Conservation (phyloP, 768 basidiomycete genomes). For the Mycena sanguinolenta region DNA sequence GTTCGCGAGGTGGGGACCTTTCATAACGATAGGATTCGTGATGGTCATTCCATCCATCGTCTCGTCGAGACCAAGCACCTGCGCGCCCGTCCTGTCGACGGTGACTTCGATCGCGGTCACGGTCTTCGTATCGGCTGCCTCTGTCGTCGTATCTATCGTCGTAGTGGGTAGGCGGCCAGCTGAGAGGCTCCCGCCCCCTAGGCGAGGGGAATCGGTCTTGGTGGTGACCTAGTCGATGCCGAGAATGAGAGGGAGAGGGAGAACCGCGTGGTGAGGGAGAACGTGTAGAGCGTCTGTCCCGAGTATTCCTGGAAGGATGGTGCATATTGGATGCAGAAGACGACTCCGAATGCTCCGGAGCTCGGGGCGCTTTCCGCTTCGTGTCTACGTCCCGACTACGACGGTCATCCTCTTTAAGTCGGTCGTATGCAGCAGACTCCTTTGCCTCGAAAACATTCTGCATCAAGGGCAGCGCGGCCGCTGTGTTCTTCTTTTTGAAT, state of each 20-base stretch:
- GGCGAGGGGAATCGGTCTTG: slow-evolving; percentile 31
- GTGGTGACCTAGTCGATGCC: slow-evolving; percentile 35
- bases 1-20: slow-evolving; percentile 7
- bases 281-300: slow-evolving; percentile 39
- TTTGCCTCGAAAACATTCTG: slow-evolving; percentile 41
- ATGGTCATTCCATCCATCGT: slow-evolving; percentile 8
- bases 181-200: slow-evolving; percentile 10
- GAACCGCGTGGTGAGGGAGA: slow-evolving; percentile 23
- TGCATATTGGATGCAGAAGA: slow-evolving; percentile 38
- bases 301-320: slow-evolving; percentile 41
- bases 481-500: slow-evolving; percentile 69
- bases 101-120: slow-evolving; percentile 33
- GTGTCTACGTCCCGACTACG: slow-evolving; percentile 53
- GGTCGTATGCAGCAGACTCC: slow-evolving; percentile 49
- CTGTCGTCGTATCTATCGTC: slow-evolving; percentile 18
- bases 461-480: slow-evolving; percentile 37
- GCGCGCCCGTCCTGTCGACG: slow-evolving; percentile 24
- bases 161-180: slow-evolving; percentile 10
- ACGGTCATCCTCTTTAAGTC: slow-evolving; percentile 61
- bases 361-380: slow-evolving; percentile 39
- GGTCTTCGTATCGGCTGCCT: slow-evolving; percentile 18
- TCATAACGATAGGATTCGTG: slow-evolving; percentile 3
- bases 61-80: slow-evolving; percentile 29
- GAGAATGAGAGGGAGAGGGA: slow-evolving; percentile 23
- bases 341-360: slow-evolving; percentile 56